Conservation (phyloP, 2,329 filamentous ascomycete genomes). For the Pezicula radicicola region DNA sequence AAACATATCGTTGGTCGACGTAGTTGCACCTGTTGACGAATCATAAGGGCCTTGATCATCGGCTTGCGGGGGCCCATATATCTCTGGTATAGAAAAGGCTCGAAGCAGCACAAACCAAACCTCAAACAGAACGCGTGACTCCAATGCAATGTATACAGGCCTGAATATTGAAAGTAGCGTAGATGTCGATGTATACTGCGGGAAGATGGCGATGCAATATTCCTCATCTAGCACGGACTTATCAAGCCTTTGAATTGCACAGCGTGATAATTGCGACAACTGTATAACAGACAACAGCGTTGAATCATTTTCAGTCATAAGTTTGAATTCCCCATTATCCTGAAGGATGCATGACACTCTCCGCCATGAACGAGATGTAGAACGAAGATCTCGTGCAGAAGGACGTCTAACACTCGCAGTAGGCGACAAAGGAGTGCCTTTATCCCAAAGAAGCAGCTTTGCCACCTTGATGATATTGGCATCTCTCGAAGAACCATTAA, state of each 20-base stretch:
- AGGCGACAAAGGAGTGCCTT: slow-evolving; percentile 53
- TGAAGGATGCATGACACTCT: slow-evolving; percentile 89
- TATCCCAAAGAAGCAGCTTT: slow-evolving; percentile 89
- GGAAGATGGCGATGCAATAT: slow-evolving; percentile 92
- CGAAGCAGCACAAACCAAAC: slow-evolving; percentile 94
- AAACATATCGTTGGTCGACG: slow-evolving; percentile 46
- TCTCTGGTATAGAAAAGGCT: slow-evolving; percentile 86
- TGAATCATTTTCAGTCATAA: slow-evolving; percentile 83
- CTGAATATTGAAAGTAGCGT: slow-evolving; percentile 73
- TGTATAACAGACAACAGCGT: slow-evolving; percentile 80
- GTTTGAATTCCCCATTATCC: slow-evolving; percentile 90
- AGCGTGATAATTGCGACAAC: slow-evolving; percentile 82
- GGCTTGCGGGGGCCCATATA: slow-evolving; percentile 55
- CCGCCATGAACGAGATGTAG: slow-evolving; percentile 67
- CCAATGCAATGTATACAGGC: slow-evolving; percentile 86
- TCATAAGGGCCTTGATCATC: slow-evolving; percentile 13
- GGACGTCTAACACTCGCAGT: slow-evolving; percentile 48
- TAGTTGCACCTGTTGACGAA: slow-evolving; percentile 3
- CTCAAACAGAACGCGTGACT: slow-evolving; percentile 87
- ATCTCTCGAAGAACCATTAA: slow-evolving; percentile 65
- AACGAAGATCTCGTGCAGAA: slow-evolving; percentile 54
- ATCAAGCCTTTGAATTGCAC: slow-evolving; percentile 86
- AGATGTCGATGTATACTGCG: slow-evolving; percentile 78
- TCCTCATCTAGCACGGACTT: slow-evolving; percentile 88
- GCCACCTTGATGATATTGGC: slow-evolving; percentile 92